phyloP scores from a whole-genome alignment of 106 monocot genomes.

The Acorus calamus region DNA sequence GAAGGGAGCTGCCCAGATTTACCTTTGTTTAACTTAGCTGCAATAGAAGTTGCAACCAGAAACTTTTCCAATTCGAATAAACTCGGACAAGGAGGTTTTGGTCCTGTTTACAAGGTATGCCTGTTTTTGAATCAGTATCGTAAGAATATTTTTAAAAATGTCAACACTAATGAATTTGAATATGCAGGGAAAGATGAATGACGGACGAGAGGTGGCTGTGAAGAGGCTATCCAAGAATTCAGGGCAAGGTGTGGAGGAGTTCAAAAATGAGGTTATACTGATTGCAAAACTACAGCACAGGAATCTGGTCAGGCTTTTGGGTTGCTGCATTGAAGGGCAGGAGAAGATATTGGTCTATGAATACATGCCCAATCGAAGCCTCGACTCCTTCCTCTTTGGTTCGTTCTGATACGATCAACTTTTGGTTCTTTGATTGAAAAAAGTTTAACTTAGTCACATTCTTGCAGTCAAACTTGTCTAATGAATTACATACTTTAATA shows the following conservation, averaged over 20 bases:
- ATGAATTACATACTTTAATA: no score
- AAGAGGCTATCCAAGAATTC: constrained; percentile 45
- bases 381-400: constrained; percentile 58
- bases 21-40: neutral
- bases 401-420: neutral
- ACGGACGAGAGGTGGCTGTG: constrained; percentile 36
- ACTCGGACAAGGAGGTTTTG: constrained; percentile 10
- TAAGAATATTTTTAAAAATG: no score
- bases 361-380: constrained; percentile 50
- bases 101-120: constrained; percentile 11
- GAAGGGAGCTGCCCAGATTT: neutral
- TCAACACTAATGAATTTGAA: no score
- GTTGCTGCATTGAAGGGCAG: constrained; percentile 47
- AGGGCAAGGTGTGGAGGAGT: constrained; percentile 52
- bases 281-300: constrained; percentile 60
- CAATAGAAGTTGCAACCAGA: neutral
- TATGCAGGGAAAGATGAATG: constrained; percentile 30
- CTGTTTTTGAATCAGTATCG: no score
- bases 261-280: constrained; percentile 50
- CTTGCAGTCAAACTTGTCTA: no score
- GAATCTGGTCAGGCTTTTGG: constrained; percentile 47
- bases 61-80: constrained; percentile 2
- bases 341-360: constrained; percentile 57
- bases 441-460: no score
- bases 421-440: no score